Conservation (phyloP, 225 moss, liverwort and hornwort species). For the Neckera pumila region DNA sequence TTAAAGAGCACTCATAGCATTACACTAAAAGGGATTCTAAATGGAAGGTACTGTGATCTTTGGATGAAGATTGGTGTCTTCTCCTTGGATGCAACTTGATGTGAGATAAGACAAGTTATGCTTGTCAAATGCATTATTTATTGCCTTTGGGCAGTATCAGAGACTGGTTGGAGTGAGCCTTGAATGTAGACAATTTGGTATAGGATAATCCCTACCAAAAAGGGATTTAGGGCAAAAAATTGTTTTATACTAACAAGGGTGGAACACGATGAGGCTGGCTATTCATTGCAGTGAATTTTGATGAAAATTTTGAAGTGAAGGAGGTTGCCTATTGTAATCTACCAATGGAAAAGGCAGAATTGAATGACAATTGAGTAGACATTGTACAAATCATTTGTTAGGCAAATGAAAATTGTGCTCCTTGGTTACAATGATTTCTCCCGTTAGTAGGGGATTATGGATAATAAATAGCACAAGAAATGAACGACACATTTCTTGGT, state of each 20-base stretch:
- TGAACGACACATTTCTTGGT: fast-evolving
- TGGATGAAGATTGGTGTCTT: background rate
- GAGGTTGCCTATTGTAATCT: fast-evolving
- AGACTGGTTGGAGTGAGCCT: no score
- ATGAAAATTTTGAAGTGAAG: background rate
- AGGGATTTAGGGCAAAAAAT: background rate
- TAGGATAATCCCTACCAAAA: background rate
- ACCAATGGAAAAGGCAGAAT: background rate
- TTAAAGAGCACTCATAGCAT: fast-evolving
- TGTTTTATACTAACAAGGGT: fast-evolving
- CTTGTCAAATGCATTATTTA: background rate
- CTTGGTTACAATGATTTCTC: fast-evolving
- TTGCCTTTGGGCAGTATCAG: background rate
- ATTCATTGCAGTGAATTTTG: background rate
- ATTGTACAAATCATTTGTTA: background rate
- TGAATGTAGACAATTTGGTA: background rate
- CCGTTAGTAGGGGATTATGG: fast-evolving
- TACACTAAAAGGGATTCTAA: background rate
- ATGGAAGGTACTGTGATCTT: background rate
- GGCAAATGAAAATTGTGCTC: fast-evolving
- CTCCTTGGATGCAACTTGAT: background rate
- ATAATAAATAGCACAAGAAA: fast-evolving
- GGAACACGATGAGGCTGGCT: fast-evolving
- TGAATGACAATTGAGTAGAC: background rate
- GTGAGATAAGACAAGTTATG: background rate